phyloP scores from a whole-genome alignment of 129 eudicot species.

The Helianthus annuus region DNA sequence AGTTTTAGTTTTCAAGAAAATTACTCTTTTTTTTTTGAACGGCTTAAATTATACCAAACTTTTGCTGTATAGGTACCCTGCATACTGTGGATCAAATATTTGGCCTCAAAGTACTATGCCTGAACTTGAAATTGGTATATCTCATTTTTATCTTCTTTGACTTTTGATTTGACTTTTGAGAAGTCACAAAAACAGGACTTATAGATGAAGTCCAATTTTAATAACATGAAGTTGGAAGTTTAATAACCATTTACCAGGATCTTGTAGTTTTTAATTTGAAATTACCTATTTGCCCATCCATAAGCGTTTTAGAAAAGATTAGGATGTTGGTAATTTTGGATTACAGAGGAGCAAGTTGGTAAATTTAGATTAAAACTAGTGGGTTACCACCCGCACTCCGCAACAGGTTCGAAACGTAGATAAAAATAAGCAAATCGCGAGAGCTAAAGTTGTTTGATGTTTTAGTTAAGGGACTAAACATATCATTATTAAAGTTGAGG shows the following conservation, averaged over 20 bases:
- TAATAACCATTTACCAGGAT: background rate
- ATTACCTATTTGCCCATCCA: constrained; percentile 6
- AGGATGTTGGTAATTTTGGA: background rate
- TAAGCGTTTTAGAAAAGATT: background rate
- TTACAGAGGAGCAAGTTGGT: background rate
- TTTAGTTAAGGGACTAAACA: too few species aligned
- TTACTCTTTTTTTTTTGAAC: background rate
- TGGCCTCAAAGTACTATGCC: constrained; percentile 84
- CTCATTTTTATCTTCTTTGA: constrained; percentile 20
- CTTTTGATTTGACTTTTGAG: constrained; percentile 4
- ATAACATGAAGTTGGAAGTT: background rate
- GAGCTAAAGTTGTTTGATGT: too few species aligned
- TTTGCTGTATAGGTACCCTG: constrained; percentile 70
- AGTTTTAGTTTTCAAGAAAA: background rate
- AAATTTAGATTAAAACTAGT: background rate
- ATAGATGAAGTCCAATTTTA: background rate
- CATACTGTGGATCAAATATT: constrained; percentile 91
- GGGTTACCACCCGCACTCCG: too few species aligned
- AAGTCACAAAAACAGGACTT: background rate
- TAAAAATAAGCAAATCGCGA: too few species aligned
- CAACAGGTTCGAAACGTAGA: too few species aligned
- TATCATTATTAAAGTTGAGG: too few species aligned
- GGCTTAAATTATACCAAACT: too few species aligned
- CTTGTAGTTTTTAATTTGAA: background rate
- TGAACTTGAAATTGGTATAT: constrained; percentile 85